Percentiles rank a stretch among this genome's conserved stretches.
Evolutionary conservation across 768 basidiomycete species (phyloP).

Genomic region (Lactarius sp.): DNA sequence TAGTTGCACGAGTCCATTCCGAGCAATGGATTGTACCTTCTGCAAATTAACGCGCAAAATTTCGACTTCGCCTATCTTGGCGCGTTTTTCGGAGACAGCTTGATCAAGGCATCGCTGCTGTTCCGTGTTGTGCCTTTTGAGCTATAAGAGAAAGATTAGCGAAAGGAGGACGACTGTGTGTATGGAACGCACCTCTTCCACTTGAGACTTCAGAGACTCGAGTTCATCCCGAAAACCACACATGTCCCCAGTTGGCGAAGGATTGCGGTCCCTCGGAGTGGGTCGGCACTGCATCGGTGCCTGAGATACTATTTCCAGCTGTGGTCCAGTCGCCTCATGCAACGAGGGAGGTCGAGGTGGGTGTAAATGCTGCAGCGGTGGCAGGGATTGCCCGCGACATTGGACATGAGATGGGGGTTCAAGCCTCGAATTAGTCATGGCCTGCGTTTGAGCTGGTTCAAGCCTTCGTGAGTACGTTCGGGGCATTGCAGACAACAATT

Average conservation of each 20-base stretch:
- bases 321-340: neutral
- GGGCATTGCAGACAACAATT: neutral
- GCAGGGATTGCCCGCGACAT: neutral
- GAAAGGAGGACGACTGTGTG: neutral
- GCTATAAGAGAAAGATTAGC: neutral
- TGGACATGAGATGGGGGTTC: neutral
- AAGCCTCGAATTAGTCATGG: neutral
- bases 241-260: neutral
- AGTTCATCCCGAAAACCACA: neutral
- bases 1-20: neutral
- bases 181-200: constrained; percentile 12
- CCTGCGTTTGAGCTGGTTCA: neutral
- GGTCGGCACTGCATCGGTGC: neutral
- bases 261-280: neutral
- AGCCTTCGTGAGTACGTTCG: neutral
- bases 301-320: neutral
- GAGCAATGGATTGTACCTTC: constrained; percentile 9
- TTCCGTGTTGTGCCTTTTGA: constrained; percentile 15
- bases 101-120: constrained; percentile 17
- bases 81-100: constrained; percentile 23
- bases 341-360: neutral
- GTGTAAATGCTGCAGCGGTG: neutral
- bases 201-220: constrained; percentile 4
- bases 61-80: constrained; percentile 25
- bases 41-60: constrained; percentile 22